Evolutionary conservation across 1,139 yeast species (phyloP).

Genomic region (Keqinozyma sinolaborantium): DNA sequence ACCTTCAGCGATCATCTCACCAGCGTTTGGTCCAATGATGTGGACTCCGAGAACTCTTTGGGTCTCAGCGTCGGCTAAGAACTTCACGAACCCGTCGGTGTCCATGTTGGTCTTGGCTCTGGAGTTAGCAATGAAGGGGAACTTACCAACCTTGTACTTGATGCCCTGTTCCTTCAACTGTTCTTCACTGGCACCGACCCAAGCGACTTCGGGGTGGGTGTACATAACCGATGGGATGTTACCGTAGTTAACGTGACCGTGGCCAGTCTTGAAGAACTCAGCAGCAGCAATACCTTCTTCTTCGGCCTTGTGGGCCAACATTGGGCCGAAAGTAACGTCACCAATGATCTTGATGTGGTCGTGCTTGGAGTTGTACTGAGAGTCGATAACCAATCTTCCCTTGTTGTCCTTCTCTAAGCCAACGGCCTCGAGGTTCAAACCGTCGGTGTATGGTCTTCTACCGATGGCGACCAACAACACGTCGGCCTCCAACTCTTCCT

Average conservation of each 20-base stretch:
- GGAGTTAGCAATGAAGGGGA: constrained; percentile 98
- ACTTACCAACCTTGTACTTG: constrained; percentile 90
- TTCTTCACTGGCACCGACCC: constrained; percentile 98
- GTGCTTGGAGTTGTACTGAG: constrained; percentile 87
- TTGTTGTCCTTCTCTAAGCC: constrained; percentile 88
- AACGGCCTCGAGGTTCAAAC: constrained; percentile 81
- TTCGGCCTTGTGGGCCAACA: constrained; percentile 99
- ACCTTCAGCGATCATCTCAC: constrained; percentile 99
- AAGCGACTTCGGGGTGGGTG: constrained; percentile 98
- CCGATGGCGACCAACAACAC: constrained; percentile 96
- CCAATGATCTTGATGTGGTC: constrained; percentile 97
- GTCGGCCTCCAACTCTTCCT: constrained; percentile 81
- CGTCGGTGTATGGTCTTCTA: constrained; percentile 95
- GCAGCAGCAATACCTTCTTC: constrained; percentile 99
- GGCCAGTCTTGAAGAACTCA: constrained; percentile 88
- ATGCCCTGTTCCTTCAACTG: constrained; percentile 93
- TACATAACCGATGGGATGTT: constrained; percentile 98
- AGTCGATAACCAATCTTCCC: constrained; percentile 92
- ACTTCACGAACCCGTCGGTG: constrained; percentile 96
- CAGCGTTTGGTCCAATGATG: constrained; percentile 97
- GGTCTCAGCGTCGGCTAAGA: constrained; percentile 94
- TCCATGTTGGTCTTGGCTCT: constrained; percentile 98
- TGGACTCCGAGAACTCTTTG: constrained; percentile 96
- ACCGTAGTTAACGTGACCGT: constrained; percentile 97
- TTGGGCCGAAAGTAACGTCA: constrained; percentile 97